A percentile compares a stretch with the other conserved stretches of the same genome.
Evolutionary conservation across 495 filamentous ascomycete species (phyloP).

Genomic region (Cladorrhinum samala): DNA sequence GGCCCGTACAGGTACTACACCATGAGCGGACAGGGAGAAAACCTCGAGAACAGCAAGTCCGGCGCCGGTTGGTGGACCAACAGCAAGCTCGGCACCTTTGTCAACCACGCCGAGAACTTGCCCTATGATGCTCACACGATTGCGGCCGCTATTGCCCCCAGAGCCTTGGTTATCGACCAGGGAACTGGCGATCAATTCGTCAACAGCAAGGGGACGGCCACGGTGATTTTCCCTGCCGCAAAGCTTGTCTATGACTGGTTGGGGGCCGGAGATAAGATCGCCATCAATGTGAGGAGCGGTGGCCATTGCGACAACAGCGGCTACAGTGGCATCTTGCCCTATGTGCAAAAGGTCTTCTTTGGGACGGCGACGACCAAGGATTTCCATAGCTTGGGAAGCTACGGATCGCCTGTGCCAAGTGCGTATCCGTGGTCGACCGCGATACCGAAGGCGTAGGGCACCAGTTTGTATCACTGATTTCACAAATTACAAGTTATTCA

Average conservation of each 20-base stretch:
- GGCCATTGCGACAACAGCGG: conserved; percentile 47
- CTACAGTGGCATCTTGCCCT: conserved; percentile 44
- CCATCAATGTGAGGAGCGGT: conserved; percentile 42
- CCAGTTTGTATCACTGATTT: no score
- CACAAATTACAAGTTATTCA: no score
- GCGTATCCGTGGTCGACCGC: conserved; percentile 45
- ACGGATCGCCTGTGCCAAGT: conserved; percentile 40
- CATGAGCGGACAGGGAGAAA: conserved; percentile 49
- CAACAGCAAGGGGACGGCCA: conserved; percentile 47
- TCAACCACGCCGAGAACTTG: conserved; percentile 43
- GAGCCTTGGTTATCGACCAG: conserved; percentile 48
- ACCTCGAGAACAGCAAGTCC: conserved; percentile 49
- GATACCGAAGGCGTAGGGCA: conserved; percentile 27
- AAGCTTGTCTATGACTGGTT: conserved; percentile 49
- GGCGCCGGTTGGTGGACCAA: conserved; percentile 50
- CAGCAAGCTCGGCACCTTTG: conserved; percentile 40
- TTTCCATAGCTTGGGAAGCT: conserved; percentile 39
- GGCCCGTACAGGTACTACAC: conserved; percentile 48
- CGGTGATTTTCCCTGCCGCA: conserved; percentile 45
- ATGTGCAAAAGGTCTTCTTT: conserved; percentile 45
- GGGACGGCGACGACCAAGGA: conserved; percentile 42
- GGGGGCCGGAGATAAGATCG: conserved; percentile 42
- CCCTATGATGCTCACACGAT: conserved; percentile 51
- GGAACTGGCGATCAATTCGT: conserved; percentile 43
- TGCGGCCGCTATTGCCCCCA: conserved; percentile 46